A percentile compares a stretch with the other conserved stretches of the same genome.
phyloP scores from a whole-genome alignment of 208 protist genomes.

The Trypanosoma melophagium region DNA sequence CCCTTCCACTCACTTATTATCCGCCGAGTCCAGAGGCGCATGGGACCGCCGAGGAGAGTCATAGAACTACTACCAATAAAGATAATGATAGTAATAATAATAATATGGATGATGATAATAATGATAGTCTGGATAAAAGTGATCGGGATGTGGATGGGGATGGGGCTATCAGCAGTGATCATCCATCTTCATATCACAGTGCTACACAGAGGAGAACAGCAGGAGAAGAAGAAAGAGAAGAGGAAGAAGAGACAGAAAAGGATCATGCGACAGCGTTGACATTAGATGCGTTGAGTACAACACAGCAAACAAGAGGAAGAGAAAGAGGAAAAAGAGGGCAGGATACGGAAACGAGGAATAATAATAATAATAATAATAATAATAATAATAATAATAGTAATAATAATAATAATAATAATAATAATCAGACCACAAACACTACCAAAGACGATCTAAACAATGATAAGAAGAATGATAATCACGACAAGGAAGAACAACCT shows the following conservation, averaged over 20 bases:
- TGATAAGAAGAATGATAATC: background rate
- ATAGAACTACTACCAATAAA: background rate
- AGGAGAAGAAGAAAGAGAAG: too few relatives aligned
- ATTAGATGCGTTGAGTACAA: background rate
- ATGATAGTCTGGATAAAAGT: background rate
- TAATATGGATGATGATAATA: constrained; percentile 6
- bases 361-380: constrained; percentile 3
- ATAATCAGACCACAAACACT: background rate
- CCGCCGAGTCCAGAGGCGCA: constrained; percentile 19
- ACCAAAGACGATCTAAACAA: background rate
- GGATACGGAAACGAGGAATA: background rate
- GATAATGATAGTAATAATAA: background rate
- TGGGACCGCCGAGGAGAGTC: background rate
- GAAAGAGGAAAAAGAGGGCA: background rate
- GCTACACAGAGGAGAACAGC: too few relatives aligned
- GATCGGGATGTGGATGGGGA: background rate
- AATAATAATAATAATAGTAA: background rate
- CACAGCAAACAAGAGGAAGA: background rate
- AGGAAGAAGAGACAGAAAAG: too few relatives aligned
- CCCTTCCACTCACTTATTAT: constrained; percentile 45
- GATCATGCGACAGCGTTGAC: too few relatives aligned
- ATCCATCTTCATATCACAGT: background rate
- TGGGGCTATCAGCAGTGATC: background rate
- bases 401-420: background rate
- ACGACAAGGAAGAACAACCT: background rate